Base-by-base conservation (phyloP, 73 alveolate species). In the Vitrella brassicaformis region DNA sequence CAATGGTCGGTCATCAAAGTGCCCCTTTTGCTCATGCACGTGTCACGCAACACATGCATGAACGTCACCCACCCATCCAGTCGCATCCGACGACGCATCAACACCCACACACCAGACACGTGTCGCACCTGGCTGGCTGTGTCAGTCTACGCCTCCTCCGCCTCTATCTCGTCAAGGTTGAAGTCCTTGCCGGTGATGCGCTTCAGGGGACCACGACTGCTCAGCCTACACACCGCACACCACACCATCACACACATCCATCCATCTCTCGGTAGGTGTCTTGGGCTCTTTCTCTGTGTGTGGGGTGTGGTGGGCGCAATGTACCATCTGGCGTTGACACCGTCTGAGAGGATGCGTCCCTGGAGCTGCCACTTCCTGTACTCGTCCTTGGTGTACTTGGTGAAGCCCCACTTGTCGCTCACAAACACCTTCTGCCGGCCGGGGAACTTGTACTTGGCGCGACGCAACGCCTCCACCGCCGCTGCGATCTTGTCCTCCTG, bases 401-500 rank as follows among this genome's bases (percentile, higher is more conserved):
- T 95, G 97, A 95, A 95, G 64, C 99, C 99, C 86, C 92, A 95
- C 93, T 95, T 94, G 80, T 89, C 81, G 84, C 96, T 85, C 80
- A 88, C 91, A 87, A 87, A 91, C 88, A 95, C 93, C 89, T 89
- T 95, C 88, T 95, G 96, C 80, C 98, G 85, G 68, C 99, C 99
- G 26, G 99, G 98, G 93, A 95, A 94, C 95, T 95, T 95, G 90
- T 84, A 87, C 87, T 82, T 91, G 71, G 98, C 97, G 75, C 99
- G 89, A 69, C 96, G 90, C 45, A 94, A 88, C 27, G 99, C 98
- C 72, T 91, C 97, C 78, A 73, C 88, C 31, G 99, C 98, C 45
- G 81, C 76, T 39, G 71, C 90, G 86, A 93, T 87, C 86, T 87
- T 74, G 71, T 68, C 80, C 66, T 91, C 94, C 84, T 81, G 86